Percentiles rank a stretch among this genome's conserved stretches.
phyloP scores from a whole-genome alignment of 2,329 filamentous ascomycete genomes.

The Pestalotiopsis sp. region DNA sequence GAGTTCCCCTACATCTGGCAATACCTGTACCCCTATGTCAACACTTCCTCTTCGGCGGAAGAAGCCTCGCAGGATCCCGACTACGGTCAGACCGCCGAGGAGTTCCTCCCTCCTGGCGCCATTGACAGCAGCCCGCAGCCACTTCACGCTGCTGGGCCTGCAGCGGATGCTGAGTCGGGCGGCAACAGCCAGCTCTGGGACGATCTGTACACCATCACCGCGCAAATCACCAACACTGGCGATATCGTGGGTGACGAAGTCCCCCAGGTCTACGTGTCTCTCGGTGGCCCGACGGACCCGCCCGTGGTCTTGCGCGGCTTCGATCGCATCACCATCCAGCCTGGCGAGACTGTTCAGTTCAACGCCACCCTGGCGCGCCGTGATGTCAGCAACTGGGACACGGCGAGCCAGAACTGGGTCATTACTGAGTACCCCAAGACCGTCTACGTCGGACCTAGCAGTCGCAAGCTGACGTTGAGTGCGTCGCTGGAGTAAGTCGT shows the following conservation, averaged over 20 bases:
- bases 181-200: conserved; percentile 71
- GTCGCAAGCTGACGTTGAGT: conserved; percentile 53
- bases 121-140: conserved; percentile 60
- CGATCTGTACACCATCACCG: conserved; percentile 67
- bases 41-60: conserved; percentile 57
- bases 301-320: conserved; percentile 74
- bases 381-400: conserved; percentile 88
- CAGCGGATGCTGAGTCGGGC: conserved; percentile 54
- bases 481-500: conserved; percentile 27
- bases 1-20: conserved; percentile 52
- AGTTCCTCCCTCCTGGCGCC: conserved; percentile 64
- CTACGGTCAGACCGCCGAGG: conserved; percentile 60
- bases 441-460: conserved; percentile 58
- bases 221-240: conserved; percentile 74
- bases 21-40: conserved; percentile 75
- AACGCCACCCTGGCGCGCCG: conserved; percentile 71
- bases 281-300: conserved; percentile 77
- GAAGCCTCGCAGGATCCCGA: conserved; percentile 59
- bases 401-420: conserved; percentile 81
- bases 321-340: conserved; percentile 71
- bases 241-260: conserved; percentile 68
- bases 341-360: conserved; percentile 71
- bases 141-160: conserved; percentile 44
- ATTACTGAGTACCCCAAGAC: conserved; percentile 54
- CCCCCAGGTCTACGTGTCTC: conserved; percentile 76